Evolutionary conservation across 2,329 filamentous ascomycete species (phyloP).

Genomic region (Calonectria leucothoes): DNA sequence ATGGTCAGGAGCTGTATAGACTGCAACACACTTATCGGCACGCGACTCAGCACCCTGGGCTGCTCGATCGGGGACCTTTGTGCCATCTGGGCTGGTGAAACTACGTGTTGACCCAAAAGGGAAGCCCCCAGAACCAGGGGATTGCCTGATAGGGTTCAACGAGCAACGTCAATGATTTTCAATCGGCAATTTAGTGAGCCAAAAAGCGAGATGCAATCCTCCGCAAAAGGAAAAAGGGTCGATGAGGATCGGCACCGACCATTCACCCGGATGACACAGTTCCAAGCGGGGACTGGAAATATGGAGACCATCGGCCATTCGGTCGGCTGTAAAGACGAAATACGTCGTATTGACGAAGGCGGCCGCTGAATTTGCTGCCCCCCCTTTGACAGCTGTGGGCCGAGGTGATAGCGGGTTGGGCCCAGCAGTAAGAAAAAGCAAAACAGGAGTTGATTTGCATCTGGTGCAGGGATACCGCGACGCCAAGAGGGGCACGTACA

Average conservation of each 20-base stretch:
- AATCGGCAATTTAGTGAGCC: too few relatives aligned
- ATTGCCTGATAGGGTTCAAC: neutral
- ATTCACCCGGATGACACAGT: neutral
- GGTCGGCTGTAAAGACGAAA: neutral
- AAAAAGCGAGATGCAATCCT: neutral
- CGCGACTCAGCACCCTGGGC: neutral
- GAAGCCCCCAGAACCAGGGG: too few relatives aligned
- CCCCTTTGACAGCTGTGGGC: neutral
- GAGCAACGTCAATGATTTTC: neutral
- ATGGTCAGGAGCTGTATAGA: neutral
- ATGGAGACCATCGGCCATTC: neutral
- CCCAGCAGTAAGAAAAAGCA: neutral
- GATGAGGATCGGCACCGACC: neutral
- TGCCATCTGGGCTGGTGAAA: neutral
- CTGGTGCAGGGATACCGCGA: neutral
- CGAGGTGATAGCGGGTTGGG: neutral
- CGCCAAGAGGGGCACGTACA: neutral
- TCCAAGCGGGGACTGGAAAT: neutral
- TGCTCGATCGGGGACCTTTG: neutral
- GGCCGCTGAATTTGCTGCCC: neutral
- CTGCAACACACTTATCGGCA: neutral
- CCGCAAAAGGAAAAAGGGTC: neutral
- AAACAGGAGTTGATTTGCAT: neutral
- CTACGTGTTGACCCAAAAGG: neutral
- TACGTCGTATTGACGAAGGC: neutral